A percentile compares a stretch with the other conserved stretches of the same genome.
phyloP scores from a whole-genome alignment of 176 grass and related monocot species.

The Phragmites australis region DNA sequence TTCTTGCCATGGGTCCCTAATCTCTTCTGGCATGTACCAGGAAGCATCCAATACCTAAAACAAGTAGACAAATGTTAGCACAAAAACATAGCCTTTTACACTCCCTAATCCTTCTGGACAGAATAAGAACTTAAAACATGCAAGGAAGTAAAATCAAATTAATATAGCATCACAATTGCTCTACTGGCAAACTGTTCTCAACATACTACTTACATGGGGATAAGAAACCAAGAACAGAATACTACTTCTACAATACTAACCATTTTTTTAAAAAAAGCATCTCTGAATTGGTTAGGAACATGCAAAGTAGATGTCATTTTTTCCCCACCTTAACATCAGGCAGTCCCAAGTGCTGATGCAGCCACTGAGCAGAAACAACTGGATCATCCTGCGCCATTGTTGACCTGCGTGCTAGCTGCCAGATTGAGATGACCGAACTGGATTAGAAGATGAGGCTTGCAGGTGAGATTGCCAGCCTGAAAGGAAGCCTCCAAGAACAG shows the following conservation, averaged over 20 bases:
- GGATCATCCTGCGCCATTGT: slow-evolving; percentile 67
- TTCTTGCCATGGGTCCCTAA: slow-evolving; percentile 70
- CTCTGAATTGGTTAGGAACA: background rate
- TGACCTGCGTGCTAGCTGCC: background rate
- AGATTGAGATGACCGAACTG: slow-evolving; percentile 24
- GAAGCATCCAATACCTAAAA: slow-evolving; percentile 91
- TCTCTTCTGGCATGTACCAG: slow-evolving; percentile 89
- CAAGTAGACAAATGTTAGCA: background rate
- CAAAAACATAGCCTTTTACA: background rate
- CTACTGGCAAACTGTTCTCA: background rate
- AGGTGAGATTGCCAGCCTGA: slow-evolving; percentile 4
- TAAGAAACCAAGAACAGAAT: slow-evolving; percentile 4
- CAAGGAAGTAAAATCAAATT: background rate
- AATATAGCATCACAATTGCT: background rate
- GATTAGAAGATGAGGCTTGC: slow-evolving; percentile 9
- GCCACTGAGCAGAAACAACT: slow-evolving; percentile 71
- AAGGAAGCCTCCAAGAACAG: background rate
- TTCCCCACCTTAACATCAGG: slow-evolving; percentile 68
- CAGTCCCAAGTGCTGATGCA: slow-evolving; percentile 57
- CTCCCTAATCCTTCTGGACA: background rate
- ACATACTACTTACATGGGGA: background rate
- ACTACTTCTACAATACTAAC: background rate
- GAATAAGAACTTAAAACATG: background rate
- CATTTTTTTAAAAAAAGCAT: background rate
- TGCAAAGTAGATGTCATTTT: background rate